Evolutionary conservation across 2,329 filamentous ascomycete genomes (phyloP).

Genomic region (Blastomyces emzantsi): DNA sequence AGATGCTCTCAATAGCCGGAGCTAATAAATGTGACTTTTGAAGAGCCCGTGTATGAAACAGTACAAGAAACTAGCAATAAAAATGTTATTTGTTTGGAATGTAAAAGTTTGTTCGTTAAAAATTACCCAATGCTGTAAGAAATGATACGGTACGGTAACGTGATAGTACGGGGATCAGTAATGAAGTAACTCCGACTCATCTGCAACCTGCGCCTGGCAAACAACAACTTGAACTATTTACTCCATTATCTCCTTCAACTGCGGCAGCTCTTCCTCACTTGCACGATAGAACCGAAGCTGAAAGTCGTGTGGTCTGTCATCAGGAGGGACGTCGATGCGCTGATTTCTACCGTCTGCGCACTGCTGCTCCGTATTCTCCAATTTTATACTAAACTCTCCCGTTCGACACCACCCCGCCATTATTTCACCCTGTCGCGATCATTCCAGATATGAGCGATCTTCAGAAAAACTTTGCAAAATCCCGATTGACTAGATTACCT

Average conservation of each 20-base stretch:
- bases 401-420: no score
- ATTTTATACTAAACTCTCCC: neutral
- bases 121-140: neutral
- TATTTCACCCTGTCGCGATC: neutral
- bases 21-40: neutral
- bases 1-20: no score
- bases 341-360: neutral
- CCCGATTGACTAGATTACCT: constrained; percentile 58
- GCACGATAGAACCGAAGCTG: neutral
- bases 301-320: neutral
- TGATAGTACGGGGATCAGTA: neutral
- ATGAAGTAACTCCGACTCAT: no score
- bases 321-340: neutral
- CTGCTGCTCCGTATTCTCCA: neutral
- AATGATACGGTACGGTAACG: constrained; percentile 2
- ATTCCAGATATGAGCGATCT: constrained; percentile 61
- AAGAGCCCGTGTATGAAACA: neutral
- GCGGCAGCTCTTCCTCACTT: neutral
- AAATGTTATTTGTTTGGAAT: neutral
- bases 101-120: neutral
- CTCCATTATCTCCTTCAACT: no score
- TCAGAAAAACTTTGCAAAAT: constrained; percentile 68
- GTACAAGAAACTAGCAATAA: neutral
- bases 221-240: neutral
- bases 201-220: neutral